Evolutionary conservation across 2,329 filamentous ascomycete species (phyloP), one percentile per base, ranked within the genome.

Genomic region (Ceratocystis diversiconidia): DNA sequence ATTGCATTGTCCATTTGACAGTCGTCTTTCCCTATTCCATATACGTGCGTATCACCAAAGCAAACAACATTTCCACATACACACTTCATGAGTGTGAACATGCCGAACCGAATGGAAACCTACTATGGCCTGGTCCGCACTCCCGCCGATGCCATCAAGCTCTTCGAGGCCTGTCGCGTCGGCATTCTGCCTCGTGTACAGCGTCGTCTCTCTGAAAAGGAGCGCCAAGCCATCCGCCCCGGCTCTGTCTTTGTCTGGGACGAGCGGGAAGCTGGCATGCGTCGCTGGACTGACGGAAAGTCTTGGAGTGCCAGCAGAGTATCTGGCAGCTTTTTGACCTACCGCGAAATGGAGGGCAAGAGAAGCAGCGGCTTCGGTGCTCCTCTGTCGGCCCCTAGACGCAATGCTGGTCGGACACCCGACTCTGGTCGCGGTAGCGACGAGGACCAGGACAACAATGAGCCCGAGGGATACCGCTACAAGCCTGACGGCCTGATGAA

Each of bases 201-300:
- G 78, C 84, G 94, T 70, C 83, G 94, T 71, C 78, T 96, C 67
- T 97, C 94, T 2, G 94, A 99, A 76, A 97, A 97, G 77, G 94
- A 99, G 77, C 85, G 94, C 68, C 92, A 96, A 73, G 90, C 90
- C 3, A 99, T 99, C 74, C 87, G 90, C 72, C 96, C 92, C 0
- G 94, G 94, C 55, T 99, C 94, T 0, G 92, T 99, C 2, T 99
- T 97, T 72, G 94, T 99, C n/a, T 99, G 94, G 94, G 94, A 99
- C 75, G 94, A 99, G 79, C 82, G 92, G 71, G 94, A 99, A 79
- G 94, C 94, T 10, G 94, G 94, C 70, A 99, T 99, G 94, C 84
- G 94, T 72, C 82, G 94, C 75, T 99, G 94, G 94, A 99, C 94
- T 0, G 94, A 99, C 72, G 94, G 94, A 66, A 99, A 99, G 75